A percentile compares a stretch with the other conserved stretches of the same genome.
Evolutionary conservation across 257 asterid species (phyloP).

Genomic region (Coffea canephora): DNA sequence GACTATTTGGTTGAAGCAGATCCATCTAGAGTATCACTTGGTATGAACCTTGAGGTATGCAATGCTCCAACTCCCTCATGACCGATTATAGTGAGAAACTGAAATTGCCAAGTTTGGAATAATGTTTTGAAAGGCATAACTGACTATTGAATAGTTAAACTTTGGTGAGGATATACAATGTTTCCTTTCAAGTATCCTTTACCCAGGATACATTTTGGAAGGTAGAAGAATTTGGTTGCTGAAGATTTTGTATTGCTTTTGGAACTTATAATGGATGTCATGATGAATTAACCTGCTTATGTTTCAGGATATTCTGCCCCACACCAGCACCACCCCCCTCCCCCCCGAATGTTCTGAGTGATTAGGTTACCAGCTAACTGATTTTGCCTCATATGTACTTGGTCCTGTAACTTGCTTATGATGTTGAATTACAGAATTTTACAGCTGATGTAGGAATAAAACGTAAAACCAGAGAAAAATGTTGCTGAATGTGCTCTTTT

Average conservation of each 20-base stretch:
- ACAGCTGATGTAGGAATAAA: too few species aligned
- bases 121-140: too few species aligned
- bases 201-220: neutral
- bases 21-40: constrained; percentile 55
- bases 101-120: neutral
- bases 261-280: neutral
- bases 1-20: constrained; percentile 61
- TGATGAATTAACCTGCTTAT: neutral
- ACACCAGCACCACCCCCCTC: too few species aligned
- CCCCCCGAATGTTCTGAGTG: neutral
- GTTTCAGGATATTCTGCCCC: neutral
- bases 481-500: neutral
- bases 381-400: neutral
- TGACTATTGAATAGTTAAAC: too few species aligned
- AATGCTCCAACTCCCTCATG: neutral
- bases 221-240: neutral
- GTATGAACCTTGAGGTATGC: constrained; percentile 66
- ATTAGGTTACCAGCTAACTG: neutral
- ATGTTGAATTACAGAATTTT: neutral
- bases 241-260: neutral
- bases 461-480: too few species aligned
- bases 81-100: neutral
- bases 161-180: neutral
- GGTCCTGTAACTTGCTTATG: neutral
- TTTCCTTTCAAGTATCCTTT: neutral